Evolutionary conservation across 129 eudicot species (phyloP).

Genomic region (Solidago caesia): DNA sequence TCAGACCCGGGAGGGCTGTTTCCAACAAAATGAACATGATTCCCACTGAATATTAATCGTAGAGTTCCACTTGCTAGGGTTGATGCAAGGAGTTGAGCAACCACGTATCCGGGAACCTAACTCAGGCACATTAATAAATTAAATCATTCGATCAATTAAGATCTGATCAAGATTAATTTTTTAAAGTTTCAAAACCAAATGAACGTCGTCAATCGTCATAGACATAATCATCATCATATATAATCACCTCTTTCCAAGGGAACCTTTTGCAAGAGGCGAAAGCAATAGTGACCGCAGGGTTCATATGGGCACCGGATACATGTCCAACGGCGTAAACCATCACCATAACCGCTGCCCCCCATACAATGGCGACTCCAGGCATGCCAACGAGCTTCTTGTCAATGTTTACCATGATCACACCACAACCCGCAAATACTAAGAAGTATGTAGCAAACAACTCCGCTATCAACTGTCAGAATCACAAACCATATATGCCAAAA

Average conservation of each 20-base stretch:
- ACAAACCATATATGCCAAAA: background rate
- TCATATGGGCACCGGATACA: conserved; percentile 87
- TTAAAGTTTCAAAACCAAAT: background rate
- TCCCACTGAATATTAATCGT: conserved; percentile 59
- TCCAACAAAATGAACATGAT: conserved; percentile 68
- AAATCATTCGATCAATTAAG: background rate
- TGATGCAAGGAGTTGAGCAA: conserved; percentile 67
- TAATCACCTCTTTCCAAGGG: conserved; percentile 81
- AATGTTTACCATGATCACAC: conserved; percentile 51
- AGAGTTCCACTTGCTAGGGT: conserved; percentile 75
- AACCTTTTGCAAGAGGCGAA: conserved; percentile 77
- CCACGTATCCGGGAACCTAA: conserved; percentile 71
- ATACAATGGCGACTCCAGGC: conserved; percentile 69
- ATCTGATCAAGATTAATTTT: no score
- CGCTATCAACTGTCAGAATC: conserved; percentile 58
- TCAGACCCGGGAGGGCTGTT: conserved; percentile 57
- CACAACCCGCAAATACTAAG: conserved; percentile 83
- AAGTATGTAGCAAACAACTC: conserved; percentile 79
- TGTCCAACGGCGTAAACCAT: conserved; percentile 84
- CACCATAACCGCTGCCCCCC: conserved; percentile 92
- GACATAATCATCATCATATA: background rate
- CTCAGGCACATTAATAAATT: background rate
- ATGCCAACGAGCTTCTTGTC: conserved; percentile 52
- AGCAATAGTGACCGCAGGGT: conserved; percentile 92
- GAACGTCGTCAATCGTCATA: background rate